Percentiles rank a stretch among this genome's conserved stretches.
These are phyloP conservation scores for Steccherinum ochraceum DNA, from an alignment of 768 basidiomycete genomes.

Conservation along the genomic window DNA sequence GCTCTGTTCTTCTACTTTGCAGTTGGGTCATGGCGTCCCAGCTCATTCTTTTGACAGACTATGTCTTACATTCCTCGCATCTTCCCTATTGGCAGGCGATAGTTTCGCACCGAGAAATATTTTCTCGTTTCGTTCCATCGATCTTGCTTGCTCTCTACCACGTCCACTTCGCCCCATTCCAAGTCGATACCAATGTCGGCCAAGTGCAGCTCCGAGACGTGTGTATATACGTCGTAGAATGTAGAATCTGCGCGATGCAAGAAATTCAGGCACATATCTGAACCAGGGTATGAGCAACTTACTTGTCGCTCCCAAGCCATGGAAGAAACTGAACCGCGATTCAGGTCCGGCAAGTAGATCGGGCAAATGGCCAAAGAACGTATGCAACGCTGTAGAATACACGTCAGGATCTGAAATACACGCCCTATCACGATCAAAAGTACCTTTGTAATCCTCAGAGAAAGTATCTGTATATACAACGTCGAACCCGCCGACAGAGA, in stretches of 20 bases:
- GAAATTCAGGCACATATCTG: no score
- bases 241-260: conserved; percentile 64
- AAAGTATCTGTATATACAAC: conserved; percentile 91
- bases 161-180: conserved; percentile 77
- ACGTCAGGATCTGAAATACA: not conserved
- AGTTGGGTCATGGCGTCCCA: no score
- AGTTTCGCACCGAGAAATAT: conserved; percentile 75
- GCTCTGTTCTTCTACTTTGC: no score
- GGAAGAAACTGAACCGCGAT: conserved; percentile 92
- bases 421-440: not conserved
- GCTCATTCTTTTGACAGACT: no score
- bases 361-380: conserved; percentile 78
- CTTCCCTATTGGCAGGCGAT: conserved; percentile 55
- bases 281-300: conserved; percentile 28
- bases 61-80: conserved; percentile 19
- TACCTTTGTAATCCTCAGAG: conserved; percentile 75
- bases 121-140: conserved; percentile 73
- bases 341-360: conserved; percentile 67
- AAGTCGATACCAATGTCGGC: conserved; percentile 75
- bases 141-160: conserved; percentile 47
- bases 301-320: conserved; percentile 95
- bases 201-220: conserved; percentile 79
- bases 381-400: conserved; percentile 46
- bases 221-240: conserved; percentile 90
- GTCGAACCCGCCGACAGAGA: conserved; percentile 72